phyloP scores from a whole-genome alignment of 192 early-diverging fungal species.

The Ambispora gerdemannii region DNA sequence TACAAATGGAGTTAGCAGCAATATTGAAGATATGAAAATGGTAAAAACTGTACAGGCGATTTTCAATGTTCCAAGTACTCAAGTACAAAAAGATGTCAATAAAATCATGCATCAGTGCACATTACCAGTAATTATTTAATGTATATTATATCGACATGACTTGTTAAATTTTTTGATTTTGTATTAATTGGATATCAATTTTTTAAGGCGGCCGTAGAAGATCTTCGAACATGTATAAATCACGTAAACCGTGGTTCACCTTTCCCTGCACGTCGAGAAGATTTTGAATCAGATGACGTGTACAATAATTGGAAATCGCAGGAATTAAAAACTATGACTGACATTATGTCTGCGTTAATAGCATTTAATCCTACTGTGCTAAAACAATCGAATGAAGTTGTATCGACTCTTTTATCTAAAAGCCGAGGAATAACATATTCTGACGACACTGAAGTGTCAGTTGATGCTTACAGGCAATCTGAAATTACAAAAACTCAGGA shows the following conservation, averaged over 20 bases:
- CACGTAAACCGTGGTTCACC: constrained; percentile 20
- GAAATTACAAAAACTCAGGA: neutral
- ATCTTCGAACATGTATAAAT: constrained; percentile 19
- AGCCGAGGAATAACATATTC: neutral
- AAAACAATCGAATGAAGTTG: neutral
- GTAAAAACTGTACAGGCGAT: constrained; percentile 21
- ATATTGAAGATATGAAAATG: constrained; percentile 24
- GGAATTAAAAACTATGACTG: constrained; percentile 12
- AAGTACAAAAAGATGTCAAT: constrained; percentile 20
- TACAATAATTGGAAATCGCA: constrained; percentile 30
- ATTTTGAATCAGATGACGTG: constrained; percentile 25
- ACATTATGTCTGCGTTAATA: constrained; percentile 10
- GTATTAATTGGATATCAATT: neutral
- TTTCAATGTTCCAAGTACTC: constrained; percentile 10
- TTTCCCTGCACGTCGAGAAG: constrained; percentile 24
- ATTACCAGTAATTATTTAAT: constrained; percentile 4
- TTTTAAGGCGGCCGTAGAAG: constrained; percentile 15
- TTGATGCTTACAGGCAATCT: constrained; percentile 6
- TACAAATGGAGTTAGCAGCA: neutral
- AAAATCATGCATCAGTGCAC: constrained; percentile 14
- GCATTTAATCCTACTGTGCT: neutral
- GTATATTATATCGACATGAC: neutral
- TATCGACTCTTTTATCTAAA: constrained; percentile 1
- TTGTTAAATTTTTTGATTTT: neutral
- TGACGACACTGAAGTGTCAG: constrained; percentile 3